Conservation (phyloP, 164 flowering plant species). For the Kingdonia uniflora region DNA sequence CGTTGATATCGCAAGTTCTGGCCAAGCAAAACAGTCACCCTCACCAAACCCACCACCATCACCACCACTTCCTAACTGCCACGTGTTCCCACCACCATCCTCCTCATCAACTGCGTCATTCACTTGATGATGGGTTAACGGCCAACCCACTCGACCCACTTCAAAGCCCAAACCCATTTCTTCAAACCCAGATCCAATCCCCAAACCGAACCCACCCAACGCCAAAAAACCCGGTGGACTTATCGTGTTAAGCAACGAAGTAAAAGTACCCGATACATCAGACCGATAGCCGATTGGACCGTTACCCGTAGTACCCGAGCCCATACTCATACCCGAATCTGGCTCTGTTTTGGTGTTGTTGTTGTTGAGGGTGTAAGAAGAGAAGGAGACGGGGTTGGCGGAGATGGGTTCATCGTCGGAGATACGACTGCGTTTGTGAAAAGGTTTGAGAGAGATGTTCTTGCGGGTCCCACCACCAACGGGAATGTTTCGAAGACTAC, state of each 20-base stretch:
- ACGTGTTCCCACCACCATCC: slow-evolving; percentile 21
- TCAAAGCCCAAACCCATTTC: slow-evolving; percentile 29
- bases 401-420: neutral
- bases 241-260: slow-evolving; percentile 34
- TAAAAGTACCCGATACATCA: slow-evolving; percentile 22
- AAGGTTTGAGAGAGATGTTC: too few relatives aligned
- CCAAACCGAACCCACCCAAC: slow-evolving; percentile 45
- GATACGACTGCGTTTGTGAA: slow-evolving; percentile 47
- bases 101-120: slow-evolving; percentile 6
- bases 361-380: neutral
- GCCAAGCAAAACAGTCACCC: slow-evolving; percentile 45
- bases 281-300: too few relatives aligned
- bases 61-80: slow-evolving; percentile 46
- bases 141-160: slow-evolving; percentile 16
- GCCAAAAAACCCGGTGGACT: slow-evolving; percentile 26
- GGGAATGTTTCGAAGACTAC: slow-evolving; percentile 63
- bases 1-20: slow-evolving; percentile 54
- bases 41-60: slow-evolving; percentile 19
- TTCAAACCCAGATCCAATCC: slow-evolving; percentile 32
- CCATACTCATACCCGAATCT: neutral
- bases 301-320: too few relatives aligned
- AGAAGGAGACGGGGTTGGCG: slow-evolving; percentile 7
- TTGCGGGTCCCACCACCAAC: slow-evolving; percentile 61
- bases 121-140: slow-evolving; percentile 10
- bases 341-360: slow-evolving; percentile 1